Evolutionary conservation across 306 rosid genomes (phyloP).

Genomic region (Malus sylvestris): DNA sequence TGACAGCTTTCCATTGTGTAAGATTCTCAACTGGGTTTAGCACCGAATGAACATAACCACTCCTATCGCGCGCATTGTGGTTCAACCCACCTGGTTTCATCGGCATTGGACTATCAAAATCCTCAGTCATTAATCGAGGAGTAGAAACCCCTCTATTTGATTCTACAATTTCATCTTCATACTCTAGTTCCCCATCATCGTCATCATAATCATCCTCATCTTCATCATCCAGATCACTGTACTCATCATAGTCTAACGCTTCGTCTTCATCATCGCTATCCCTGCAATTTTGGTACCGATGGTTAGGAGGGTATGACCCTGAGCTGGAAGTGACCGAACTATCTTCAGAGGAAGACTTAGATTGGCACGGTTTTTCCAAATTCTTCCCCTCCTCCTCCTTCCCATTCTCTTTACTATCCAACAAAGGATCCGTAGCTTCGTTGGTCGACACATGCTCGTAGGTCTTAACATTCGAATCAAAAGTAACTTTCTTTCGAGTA

Average conservation of each 20-base stretch:
- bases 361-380: conserved; percentile 22
- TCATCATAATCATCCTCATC: conserved; percentile 25
- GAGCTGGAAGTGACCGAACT: conserved; percentile 39
- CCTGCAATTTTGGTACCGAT: conserved; percentile 68
- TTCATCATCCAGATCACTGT: conserved; percentile 53
- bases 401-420: conserved; percentile 24
- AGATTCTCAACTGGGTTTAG: conserved; percentile 79
- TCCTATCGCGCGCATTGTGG: conserved; percentile 54
- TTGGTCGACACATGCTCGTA: conserved; percentile 48
- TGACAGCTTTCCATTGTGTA: conserved; percentile 66
- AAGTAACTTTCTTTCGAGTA: conserved; percentile 65
- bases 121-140: conserved; percentile 32
- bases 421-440: conserved; percentile 22
- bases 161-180: conserved; percentile 30
- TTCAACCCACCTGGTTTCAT: conserved; percentile 31
- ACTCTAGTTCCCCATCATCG: conserved; percentile 33
- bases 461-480: conserved; percentile 70
- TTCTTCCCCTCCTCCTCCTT: conserved; percentile 21
- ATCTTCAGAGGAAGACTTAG: conserved; percentile 58
- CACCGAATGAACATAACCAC: conserved; percentile 71
- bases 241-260: conserved; percentile 35
- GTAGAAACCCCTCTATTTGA: conserved; percentile 16
- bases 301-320: conserved; percentile 52
- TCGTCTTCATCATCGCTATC: conserved; percentile 70
- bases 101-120: conserved; percentile 27